Percentiles rank a stretch among this genome's conserved stretches.
These are phyloP conservation scores for Dioscorea cayenensis DNA, from an alignment of 116 monocot species.

Conservation along the genomic window DNA sequence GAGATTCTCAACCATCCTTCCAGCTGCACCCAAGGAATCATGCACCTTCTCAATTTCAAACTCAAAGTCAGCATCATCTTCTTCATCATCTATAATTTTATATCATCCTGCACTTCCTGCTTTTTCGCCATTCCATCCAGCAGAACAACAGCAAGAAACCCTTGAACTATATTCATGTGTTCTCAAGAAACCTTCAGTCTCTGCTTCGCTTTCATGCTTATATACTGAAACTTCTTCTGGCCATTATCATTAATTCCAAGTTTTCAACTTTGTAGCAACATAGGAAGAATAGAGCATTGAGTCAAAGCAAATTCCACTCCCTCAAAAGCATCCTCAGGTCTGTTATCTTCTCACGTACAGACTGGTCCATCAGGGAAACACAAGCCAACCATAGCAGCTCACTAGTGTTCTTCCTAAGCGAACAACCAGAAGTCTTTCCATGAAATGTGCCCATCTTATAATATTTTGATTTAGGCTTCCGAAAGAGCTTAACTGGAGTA, in stretches of 20 bases:
- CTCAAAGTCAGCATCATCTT: too few relatives aligned
- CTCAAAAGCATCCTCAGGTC: slow-evolving; percentile 87
- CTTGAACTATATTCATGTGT: slow-evolving; percentile 68
- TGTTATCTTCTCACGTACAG: slow-evolving; percentile 85
- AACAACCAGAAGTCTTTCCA: slow-evolving; percentile 83
- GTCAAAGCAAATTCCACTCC: slow-evolving; percentile 88
- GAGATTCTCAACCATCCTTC: too few relatives aligned
- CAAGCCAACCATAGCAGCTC: slow-evolving; percentile 88
- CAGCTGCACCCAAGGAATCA: too few relatives aligned
- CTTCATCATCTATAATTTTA: too few relatives aligned
- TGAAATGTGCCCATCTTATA: slow-evolving; percentile 89
- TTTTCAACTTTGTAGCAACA: slow-evolving; percentile 87
- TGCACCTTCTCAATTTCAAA: too few relatives aligned
- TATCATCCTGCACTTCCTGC: too few relatives aligned
- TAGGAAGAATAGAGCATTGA: slow-evolving; percentile 96
- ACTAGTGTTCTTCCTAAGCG: slow-evolving; percentile 71
- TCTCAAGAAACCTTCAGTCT: slow-evolving; percentile 70
- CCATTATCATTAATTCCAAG: slow-evolving; percentile 98
- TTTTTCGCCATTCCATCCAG: too few relatives aligned
- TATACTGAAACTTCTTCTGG: slow-evolving; percentile 87
- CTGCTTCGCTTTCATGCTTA: slow-evolving; percentile 85
- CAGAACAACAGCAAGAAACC: slow-evolving; percentile 85
- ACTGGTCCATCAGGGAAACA: slow-evolving; percentile 86
- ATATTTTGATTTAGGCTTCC: slow-evolving; percentile 68
- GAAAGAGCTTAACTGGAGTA: slow-evolving; percentile 65